These are phyloP conservation scores for Penicillium paneum DNA, from an alignment of 2,329 filamentous ascomycete genomes.

Conservation along the genomic window DNA sequence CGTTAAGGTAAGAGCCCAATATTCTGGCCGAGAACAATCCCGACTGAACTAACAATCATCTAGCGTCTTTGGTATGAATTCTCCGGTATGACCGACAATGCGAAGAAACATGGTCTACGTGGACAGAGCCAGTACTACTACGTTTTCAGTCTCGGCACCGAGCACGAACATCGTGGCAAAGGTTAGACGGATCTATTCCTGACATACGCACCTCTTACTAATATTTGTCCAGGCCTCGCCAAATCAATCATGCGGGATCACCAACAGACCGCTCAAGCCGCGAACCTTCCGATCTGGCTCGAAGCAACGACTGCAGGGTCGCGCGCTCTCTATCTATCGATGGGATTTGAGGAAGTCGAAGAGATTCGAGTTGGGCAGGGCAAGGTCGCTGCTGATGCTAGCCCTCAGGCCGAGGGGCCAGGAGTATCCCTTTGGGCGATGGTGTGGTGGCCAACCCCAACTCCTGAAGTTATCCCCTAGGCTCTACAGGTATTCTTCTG, in stretches of 20 bases:
- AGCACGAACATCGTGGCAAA: constrained; percentile 22
- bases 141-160: constrained; percentile 24
- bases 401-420: constrained; percentile 12
- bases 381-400: constrained; percentile 20
- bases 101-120: constrained; percentile 18
- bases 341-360: constrained; percentile 24
- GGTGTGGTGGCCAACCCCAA: constrained; percentile 23
- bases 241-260: constrained; percentile 20
- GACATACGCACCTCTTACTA: neutral
- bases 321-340: constrained; percentile 18
- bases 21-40: neutral
- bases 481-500: neutral
- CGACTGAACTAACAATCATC: neutral
- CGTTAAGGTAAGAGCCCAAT: constrained; percentile 8
- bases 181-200: constrained; percentile 3
- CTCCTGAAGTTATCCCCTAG: neutral
- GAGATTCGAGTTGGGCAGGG: constrained; percentile 20
- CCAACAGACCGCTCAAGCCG: constrained; percentile 14
- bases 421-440: constrained; percentile 24
- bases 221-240: constrained; percentile 16
- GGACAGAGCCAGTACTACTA: constrained; percentile 24
- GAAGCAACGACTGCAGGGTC: constrained; percentile 22
- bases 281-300: constrained; percentile 25
- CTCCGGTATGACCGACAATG: constrained; percentile 21
- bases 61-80: constrained; percentile 24